These are phyloP conservation scores for Phylloporus sp. DNA, from an alignment of 1,284 basidiomycete genomes.

Conservation along the genomic window DNA sequence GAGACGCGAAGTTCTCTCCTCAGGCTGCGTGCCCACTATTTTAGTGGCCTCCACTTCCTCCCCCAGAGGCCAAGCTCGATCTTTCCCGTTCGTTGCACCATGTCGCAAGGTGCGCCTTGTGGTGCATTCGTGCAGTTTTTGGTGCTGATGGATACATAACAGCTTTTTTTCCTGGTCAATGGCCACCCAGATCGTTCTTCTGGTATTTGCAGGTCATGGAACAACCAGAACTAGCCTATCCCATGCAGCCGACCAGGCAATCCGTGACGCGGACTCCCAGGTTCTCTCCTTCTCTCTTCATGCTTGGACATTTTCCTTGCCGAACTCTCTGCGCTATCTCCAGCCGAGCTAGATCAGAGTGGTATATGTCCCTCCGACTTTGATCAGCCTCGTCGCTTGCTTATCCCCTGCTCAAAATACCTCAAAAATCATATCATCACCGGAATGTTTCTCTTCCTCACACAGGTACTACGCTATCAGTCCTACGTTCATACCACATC, in stretches of 20 bases:
- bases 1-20: conserved; percentile 30
- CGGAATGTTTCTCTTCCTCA: conserved; percentile 56
- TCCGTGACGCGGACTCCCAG: conserved; percentile 50
- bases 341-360: conserved; percentile 42
- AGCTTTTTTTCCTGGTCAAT: conserved; percentile 13
- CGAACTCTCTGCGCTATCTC: conserved; percentile 56
- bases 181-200: conserved; percentile 41
- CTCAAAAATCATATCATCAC: conserved; percentile 59
- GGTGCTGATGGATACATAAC: conserved; percentile 8
- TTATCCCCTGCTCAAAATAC: conserved; percentile 46
- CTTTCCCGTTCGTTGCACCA: neutral
- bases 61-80: neutral
- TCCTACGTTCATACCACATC: conserved; percentile 46
- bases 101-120: conserved; percentile 19
- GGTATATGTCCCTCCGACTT: conserved; percentile 56
- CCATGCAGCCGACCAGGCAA: conserved; percentile 46
- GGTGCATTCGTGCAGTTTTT: neutral
- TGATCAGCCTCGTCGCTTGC: conserved; percentile 45
- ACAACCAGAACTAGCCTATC: conserved; percentile 45
- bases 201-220: conserved; percentile 68
- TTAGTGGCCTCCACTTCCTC: conserved; percentile 19
- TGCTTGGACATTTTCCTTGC: conserved; percentile 58
- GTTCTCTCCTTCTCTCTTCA: conserved; percentile 54
- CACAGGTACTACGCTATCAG: conserved; percentile 63
- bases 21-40: conserved; percentile 24